Conservation (phyloP, 2,329 filamentous ascomycete genomes). For the Cercospora zeae-maydis region DNA sequence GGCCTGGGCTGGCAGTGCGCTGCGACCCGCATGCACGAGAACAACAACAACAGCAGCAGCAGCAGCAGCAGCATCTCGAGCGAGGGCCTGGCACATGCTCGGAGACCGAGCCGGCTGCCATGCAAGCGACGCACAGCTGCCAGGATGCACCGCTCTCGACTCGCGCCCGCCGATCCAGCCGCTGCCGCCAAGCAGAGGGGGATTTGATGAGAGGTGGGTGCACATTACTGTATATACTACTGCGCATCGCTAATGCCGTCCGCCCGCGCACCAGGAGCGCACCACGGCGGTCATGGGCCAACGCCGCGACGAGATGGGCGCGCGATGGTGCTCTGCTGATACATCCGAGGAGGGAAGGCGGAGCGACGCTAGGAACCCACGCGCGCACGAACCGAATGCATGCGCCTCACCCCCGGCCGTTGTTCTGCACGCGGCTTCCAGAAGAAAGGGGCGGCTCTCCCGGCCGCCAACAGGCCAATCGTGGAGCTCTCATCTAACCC, state of each 20-base stretch:
- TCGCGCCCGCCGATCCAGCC: neutral
- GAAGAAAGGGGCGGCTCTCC: neutral
- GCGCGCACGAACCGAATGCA: neutral
- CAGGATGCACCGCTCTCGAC: neutral
- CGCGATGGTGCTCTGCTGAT: neutral
- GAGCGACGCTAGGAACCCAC: conserved; percentile 1
- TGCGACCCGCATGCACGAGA: neutral
- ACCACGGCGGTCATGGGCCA: too few species aligned
- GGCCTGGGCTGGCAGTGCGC: neutral
- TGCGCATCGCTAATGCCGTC: too few species aligned
- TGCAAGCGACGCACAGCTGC: conserved; percentile 1
- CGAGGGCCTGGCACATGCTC: neutral
- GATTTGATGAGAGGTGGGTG: neutral
- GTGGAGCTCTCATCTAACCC: conserved; percentile 2
- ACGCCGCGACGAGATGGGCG: too few species aligned
- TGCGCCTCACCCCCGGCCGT: neutral
- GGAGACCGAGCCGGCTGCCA: neutral
- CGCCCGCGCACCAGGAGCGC: too few species aligned
- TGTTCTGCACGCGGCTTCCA: neutral
- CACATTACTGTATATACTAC: too few species aligned
- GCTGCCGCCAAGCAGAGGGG: neutral
- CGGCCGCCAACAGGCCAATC: neutral
- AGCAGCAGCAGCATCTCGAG: neutral
- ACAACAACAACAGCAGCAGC: neutral
- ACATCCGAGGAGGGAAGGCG: neutral